Evolutionary conservation across 257 asterid species (phyloP).

Genomic region (Anisodus tanguticus): DNA sequence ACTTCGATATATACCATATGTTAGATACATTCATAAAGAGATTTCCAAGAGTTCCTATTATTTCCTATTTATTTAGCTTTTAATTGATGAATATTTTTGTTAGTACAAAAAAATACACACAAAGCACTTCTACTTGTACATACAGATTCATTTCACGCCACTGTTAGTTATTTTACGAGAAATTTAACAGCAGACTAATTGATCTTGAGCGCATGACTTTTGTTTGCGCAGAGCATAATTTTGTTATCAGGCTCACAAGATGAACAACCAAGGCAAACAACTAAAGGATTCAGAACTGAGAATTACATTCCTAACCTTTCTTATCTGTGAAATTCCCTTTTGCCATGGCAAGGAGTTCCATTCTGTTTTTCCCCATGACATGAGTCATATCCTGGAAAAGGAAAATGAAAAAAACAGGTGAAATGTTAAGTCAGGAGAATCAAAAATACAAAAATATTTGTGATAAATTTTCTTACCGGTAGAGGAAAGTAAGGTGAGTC

Average conservation of each 20-base stretch:
- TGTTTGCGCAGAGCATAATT: no score
- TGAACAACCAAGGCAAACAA: background rate
- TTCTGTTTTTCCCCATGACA: constrained; percentile 73
- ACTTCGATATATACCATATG: background rate
- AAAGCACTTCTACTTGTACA: background rate
- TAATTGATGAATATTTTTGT: background rate
- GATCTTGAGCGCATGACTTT: no score
- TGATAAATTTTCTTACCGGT: constrained; percentile 56
- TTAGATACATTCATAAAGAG: background rate
- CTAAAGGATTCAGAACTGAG: background rate
- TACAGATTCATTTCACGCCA: no score
- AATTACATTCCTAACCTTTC: constrained; percentile 55
- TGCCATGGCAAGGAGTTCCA: constrained; percentile 84
- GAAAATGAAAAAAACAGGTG: background rate
- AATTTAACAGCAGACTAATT: no score
- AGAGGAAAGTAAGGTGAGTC: constrained; percentile 88
- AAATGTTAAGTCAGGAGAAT: background rate
- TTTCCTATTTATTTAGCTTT: background rate
- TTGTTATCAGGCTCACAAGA: background rate
- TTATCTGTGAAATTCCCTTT: constrained; percentile 67
- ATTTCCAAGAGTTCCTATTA: background rate
- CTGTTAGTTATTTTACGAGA: no score
- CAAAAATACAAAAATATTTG: constrained; percentile 27
- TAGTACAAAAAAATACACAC: background rate
- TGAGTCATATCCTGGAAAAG: constrained; percentile 76